Conservation (phyloP, 345 rosid species). For the Cardamine chenopodiifolia region DNA sequence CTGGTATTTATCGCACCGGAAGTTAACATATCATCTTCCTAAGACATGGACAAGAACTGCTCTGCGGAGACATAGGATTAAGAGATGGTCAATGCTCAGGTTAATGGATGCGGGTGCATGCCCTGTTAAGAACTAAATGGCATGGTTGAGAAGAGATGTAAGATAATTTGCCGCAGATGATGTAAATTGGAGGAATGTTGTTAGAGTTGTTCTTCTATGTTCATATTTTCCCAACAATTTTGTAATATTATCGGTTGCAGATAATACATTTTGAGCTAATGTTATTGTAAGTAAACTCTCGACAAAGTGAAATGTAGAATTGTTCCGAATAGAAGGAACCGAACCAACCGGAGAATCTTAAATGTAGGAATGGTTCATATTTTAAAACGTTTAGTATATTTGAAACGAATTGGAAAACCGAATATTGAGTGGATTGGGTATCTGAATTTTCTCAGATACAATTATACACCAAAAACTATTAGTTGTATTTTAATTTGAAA, state of each 20-base stretch:
- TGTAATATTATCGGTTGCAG: background rate
- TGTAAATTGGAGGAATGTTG: background rate
- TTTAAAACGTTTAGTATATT: no score
- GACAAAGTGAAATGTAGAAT: no score
- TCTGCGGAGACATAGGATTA: background rate
- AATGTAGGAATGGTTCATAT: no score
- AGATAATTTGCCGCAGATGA: background rate
- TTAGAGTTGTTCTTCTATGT: background rate
- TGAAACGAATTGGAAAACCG: no score
- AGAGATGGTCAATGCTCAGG: background rate
- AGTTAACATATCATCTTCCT: slow-evolving; percentile 7
- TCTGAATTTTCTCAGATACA: no score
- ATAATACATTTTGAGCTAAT: background rate
- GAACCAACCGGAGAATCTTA: no score
- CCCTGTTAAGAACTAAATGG: background rate
- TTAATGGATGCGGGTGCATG: background rate
- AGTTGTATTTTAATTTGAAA: no score
- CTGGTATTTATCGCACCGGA: slow-evolving; percentile 2
- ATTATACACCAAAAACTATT: no score
- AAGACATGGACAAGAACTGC: background rate
- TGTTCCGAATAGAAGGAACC: no score
- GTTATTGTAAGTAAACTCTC: background rate
- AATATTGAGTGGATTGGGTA: no score
- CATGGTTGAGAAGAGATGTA: slow-evolving; percentile 9
- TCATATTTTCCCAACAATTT: background rate